Conservation (phyloP, 495 filamentous ascomycete species). For the Penicillium salamii region DNA sequence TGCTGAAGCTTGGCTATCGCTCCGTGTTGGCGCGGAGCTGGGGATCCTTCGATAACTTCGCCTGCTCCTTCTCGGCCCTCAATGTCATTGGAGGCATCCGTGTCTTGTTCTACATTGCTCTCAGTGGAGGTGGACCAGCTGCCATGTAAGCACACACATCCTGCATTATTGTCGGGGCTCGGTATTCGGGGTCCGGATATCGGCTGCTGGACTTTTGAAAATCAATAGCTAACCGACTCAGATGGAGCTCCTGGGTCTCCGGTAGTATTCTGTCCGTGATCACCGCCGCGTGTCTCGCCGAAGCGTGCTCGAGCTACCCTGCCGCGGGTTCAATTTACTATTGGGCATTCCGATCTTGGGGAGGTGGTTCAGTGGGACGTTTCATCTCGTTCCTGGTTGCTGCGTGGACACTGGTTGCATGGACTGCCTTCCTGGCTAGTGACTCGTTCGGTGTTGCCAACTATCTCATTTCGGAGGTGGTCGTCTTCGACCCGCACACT, state of each 20-base stretch:
- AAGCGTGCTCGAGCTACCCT: constrained; percentile 33
- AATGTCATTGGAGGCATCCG: constrained; percentile 34
- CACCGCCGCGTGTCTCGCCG: constrained; percentile 33
- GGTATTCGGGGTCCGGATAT: neutral
- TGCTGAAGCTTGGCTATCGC: constrained; percentile 32
- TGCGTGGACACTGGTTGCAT: constrained; percentile 35
- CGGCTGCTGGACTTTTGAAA: neutral
- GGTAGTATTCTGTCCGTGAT: constrained; percentile 35
- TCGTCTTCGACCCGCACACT: constrained; percentile 31
- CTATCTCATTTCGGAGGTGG: constrained; percentile 30
- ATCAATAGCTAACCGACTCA: constrained; percentile 1
- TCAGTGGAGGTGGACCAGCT: constrained; percentile 31
- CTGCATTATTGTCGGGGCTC: neutral
- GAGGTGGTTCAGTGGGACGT: constrained; percentile 26
- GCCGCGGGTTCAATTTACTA: constrained; percentile 38
- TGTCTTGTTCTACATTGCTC: constrained; percentile 33
- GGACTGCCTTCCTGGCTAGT: constrained; percentile 33
- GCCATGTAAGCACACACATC: constrained; percentile 23
- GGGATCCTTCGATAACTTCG: constrained; percentile 34
- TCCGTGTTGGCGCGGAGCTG: constrained; percentile 31
- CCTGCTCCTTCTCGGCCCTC: constrained; percentile 34
- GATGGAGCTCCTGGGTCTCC: constrained; percentile 36
- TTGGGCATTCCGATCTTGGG: constrained; percentile 37
- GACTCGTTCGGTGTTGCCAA: constrained; percentile 39
- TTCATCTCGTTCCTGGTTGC: constrained; percentile 35